Evolutionary conservation across 768 basidiomycete species (phyloP).

Genomic region (Dioszegia hungarica): DNA sequence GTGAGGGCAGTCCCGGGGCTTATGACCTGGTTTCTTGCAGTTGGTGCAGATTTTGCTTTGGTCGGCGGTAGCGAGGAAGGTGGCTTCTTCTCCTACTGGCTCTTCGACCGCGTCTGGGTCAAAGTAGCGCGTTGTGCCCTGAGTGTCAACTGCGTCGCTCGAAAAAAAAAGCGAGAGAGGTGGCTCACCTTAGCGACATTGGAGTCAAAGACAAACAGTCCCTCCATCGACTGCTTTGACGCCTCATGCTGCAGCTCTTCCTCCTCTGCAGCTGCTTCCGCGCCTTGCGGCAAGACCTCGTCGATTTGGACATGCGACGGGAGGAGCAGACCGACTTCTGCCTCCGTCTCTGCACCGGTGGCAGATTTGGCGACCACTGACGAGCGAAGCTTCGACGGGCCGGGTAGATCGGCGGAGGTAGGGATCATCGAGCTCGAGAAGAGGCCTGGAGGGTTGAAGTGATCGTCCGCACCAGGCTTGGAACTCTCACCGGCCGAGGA

Average conservation of each 20-base stretch:
- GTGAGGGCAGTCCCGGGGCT: conserved; percentile 28
- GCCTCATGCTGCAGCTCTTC: conserved; percentile 4
- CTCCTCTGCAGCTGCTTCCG: conserved; percentile 2
- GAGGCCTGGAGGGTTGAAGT: conserved; percentile 20
- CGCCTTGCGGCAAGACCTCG: background rate
- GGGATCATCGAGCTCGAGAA: conserved; percentile 16
- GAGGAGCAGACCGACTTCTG: conserved; percentile 12
- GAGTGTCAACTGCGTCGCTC: background rate
- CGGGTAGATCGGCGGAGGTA: background rate
- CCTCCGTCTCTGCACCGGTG: background rate
- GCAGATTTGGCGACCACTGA: background rate
- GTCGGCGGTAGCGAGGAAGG: conserved; percentile 39
- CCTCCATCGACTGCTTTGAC: conserved; percentile 25
- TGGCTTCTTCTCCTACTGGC: conserved; percentile 18
- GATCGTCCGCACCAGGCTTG: background rate
- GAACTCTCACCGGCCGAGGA: background rate
- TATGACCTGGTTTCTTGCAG: conserved; percentile 39
- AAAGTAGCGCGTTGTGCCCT: conserved; percentile 38
- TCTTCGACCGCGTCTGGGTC: conserved; percentile 15
- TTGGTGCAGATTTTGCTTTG: conserved; percentile 30
- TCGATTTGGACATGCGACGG: conserved; percentile 31
- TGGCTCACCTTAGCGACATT: conserved; percentile 29
- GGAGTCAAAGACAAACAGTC: conserved; percentile 36
- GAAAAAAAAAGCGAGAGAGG: too few relatives aligned
- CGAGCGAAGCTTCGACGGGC: background rate